A percentile compares a stretch with the other conserved stretches of the same genome.
Evolutionary conservation across 139 green algal genomes (phyloP).

Genomic region (Micromonas commoda): DNA sequence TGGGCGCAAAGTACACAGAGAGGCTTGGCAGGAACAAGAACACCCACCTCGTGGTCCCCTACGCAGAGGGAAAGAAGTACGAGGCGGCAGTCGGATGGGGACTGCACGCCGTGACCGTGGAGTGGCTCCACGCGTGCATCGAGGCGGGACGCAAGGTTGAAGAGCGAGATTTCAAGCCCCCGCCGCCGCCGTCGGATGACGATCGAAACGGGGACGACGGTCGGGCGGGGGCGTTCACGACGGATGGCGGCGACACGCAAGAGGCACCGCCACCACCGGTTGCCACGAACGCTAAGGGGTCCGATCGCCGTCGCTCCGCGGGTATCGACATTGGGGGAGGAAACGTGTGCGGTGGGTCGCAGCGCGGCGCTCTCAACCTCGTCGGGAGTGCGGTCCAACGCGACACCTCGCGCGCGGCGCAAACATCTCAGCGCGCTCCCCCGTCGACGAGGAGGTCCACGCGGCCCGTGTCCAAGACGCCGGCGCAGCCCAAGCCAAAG

Average conservation of each 20-base stretch:
- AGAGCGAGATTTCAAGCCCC: background rate
- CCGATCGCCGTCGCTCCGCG: too few relatives aligned
- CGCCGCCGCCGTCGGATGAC: background rate
- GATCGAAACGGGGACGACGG: too few relatives aligned
- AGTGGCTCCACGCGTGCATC: slow-evolving; percentile 6
- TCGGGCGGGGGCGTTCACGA: too few relatives aligned
- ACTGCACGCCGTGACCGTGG: background rate
- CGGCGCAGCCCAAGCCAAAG: too few relatives aligned
- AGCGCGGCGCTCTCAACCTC: too few relatives aligned
- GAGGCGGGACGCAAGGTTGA: background rate
- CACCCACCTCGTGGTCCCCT: slow-evolving; percentile 3
- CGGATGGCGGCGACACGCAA: too few relatives aligned
- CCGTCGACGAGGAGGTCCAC: too few relatives aligned
- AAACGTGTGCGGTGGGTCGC: too few relatives aligned
- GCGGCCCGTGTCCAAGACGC: background rate
- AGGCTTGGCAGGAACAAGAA: background rate
- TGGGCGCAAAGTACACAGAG: slow-evolving; percentile 3
- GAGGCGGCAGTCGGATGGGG: background rate
- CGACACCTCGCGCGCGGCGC: background rate
- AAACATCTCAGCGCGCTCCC: background rate
- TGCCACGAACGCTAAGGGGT: too few relatives aligned
- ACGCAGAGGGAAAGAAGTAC: slow-evolving; percentile 11
- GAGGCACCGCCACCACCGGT: too few relatives aligned
- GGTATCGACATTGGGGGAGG: too few relatives aligned
- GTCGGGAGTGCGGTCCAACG: too few relatives aligned